Base-by-base conservation (phyloP, 805 yeast species). In the Lachancea sp. region DNA sequence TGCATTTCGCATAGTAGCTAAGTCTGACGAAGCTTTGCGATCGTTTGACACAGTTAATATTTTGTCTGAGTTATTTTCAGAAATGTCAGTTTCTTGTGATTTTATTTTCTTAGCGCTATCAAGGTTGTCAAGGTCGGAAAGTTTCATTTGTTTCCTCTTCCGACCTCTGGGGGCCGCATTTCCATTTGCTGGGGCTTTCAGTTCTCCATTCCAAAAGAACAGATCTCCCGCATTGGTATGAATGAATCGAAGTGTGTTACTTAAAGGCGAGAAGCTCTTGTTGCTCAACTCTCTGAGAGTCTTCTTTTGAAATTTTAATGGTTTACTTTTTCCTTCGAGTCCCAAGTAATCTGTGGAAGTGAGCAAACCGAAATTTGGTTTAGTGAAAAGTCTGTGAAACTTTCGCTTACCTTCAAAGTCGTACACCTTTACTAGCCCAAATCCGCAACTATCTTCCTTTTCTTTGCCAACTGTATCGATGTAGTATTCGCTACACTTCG, bases 381-480 rank as follows among this genome's bases (percentile, higher is more conserved):
- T 69, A 0, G 79, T 68, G 45, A 78, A 69, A 49, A 83, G 78
- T 29, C 94, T 67, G 58, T 75, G 84, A 49, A 77, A 83, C 52
- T 84, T 82, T 43, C 72, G 69, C 47, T 87, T 78, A 0, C 95
- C 94, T 44, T 77, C 78, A 48, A 77, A 78, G 53, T 84, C 94
- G 44, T 77, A 75, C 13, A 80, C 78, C 46, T 83, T 70, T 0
- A 81, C 70, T 9, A 86, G 64, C 2, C 64, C 42, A 59, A 58
- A 43, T 55, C 63, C 40, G 56, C 64, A 34, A 55, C 42, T 42
- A 55, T 43, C 18, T 57, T 49, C 44, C 4, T 28, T 39, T 21
- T 63, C 55, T 33, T 62, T 64, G 3, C 62, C 69, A 2, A 65
- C 55, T 3, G 63, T 58, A 15, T 71, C 71, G 3, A 75, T 63